phyloP scores from a whole-genome alignment of 768 basidiomycete genomes.

The Suillus ampliporus region DNA sequence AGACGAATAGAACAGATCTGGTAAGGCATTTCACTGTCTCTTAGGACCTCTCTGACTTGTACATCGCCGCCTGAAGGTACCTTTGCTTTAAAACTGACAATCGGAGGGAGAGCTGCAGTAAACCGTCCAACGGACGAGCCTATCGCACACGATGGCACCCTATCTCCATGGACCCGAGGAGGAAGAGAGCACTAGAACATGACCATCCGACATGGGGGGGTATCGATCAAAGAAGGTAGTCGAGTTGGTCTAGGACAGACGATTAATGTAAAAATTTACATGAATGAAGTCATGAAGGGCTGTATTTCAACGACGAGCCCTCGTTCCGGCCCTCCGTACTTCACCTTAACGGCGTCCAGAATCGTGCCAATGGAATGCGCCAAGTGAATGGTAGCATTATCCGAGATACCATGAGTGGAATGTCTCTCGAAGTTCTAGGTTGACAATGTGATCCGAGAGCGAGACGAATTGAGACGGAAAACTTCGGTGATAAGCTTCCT shows the following conservation, averaged over 20 bases:
- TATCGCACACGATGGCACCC: slow-evolving; percentile 81
- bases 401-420: no score
- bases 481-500: slow-evolving; percentile 72
- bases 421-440: slow-evolving; percentile 51
- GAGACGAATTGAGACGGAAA: slow-evolving; percentile 85
- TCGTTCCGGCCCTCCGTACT: no score
- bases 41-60: slow-evolving; percentile 83
- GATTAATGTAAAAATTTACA: slow-evolving; percentile 52
- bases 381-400: slow-evolving; percentile 47
- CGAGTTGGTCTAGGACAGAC: slow-evolving; percentile 12
- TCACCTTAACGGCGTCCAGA: slow-evolving; percentile 74
- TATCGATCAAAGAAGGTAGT: slow-evolving; percentile 58
- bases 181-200: slow-evolving; percentile 74
- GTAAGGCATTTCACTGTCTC: slow-evolving; percentile 84
- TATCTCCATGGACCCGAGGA: slow-evolving; percentile 81
- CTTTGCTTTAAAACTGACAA: slow-evolving; percentile 82
- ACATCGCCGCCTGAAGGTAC: slow-evolving; percentile 86
- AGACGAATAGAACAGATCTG: slow-evolving; percentile 90
- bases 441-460: slow-evolving; percentile 73
- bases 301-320: slow-evolving; percentile 71
- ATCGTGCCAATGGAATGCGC: slow-evolving; percentile 77
- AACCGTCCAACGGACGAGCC: slow-evolving; percentile 85
- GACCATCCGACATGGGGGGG: slow-evolving; percentile 94
- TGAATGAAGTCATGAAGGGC: slow-evolving; percentile 84
- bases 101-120: slow-evolving; percentile 87